Conservation (phyloP, 495 filamentous ascomycete genomes). For the Penicillium psychrofluorescens region DNA sequence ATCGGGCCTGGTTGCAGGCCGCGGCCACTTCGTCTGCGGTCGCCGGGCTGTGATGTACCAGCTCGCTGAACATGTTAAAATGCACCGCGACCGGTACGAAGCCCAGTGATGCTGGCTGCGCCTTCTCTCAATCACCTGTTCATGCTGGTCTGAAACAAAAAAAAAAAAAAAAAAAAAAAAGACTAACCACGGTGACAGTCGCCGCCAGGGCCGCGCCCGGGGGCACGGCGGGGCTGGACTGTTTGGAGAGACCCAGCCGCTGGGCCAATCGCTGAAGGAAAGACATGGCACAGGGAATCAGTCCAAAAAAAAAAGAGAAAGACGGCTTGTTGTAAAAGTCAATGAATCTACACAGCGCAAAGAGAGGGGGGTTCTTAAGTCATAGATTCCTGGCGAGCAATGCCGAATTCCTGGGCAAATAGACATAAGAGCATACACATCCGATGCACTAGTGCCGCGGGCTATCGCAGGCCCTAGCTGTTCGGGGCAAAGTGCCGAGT, state of each 20-base stretch:
- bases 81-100: slow-evolving; percentile 32
- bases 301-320: too few species aligned
- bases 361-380: not conserved
- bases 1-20: slow-evolving; percentile 9
- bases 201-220: slow-evolving; percentile 21
- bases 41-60: slow-evolving; percentile 15
- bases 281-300: slow-evolving; percentile 7
- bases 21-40: slow-evolving; percentile 19
- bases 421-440: too few species aligned
- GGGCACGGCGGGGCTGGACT: slow-evolving; percentile 2
- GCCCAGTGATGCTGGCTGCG: slow-evolving; percentile 24
- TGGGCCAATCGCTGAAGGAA: slow-evolving; percentile 12
- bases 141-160: not conserved
- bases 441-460: too few species aligned
- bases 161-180: not conserved
- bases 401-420: too few species aligned
- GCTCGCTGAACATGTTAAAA: slow-evolving; percentile 24
- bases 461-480: too few species aligned
- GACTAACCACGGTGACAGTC: slow-evolving; percentile 21
- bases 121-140: not conserved
- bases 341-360: not conserved
- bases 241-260: slow-evolving; percentile 7
- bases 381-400: too few species aligned
- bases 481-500: too few species aligned
- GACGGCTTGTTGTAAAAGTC: too few species aligned